These are phyloP conservation scores for Solanum sitiens DNA, from an alignment of 257 asterid genomes.

Conservation along the genomic window DNA sequence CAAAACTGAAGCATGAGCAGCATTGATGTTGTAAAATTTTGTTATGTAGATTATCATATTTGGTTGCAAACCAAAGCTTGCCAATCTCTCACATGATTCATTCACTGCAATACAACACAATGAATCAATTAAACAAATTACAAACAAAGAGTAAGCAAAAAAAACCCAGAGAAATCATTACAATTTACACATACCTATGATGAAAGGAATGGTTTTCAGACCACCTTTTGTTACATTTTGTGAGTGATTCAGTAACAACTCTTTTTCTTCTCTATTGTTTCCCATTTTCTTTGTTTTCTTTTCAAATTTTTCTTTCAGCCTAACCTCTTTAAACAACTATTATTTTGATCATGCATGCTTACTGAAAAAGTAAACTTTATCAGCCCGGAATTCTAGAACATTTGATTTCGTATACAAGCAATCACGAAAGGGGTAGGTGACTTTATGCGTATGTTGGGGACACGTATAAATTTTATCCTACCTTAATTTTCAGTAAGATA, in stretches of 20 bases:
- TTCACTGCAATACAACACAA: background rate
- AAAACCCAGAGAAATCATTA: too few species aligned
- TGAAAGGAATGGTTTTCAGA: constrained; percentile 6
- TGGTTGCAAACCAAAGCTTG: constrained; percentile 8
- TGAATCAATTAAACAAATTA: too few species aligned
- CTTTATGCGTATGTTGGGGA: too few species aligned
- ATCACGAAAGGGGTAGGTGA: too few species aligned
- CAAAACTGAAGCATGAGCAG: constrained; percentile 2
- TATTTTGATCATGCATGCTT: too few species aligned
- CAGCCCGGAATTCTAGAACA: too few species aligned
- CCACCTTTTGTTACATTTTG: background rate
- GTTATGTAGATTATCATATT: constrained; percentile 9
- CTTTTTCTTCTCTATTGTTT: background rate
- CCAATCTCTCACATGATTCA: constrained; percentile 10
- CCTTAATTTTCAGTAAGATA: too few species aligned
- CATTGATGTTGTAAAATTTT: background rate
- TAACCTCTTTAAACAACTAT: too few species aligned
- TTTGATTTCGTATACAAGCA: too few species aligned
- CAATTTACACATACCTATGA: background rate
- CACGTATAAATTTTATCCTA: too few species aligned
- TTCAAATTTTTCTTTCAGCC: background rate
- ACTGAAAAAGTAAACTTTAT: too few species aligned
- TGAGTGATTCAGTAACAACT: background rate
- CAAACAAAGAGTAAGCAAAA: background rate
- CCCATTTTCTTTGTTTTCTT: background rate